Percentiles rank a stretch among this genome's conserved stretches.
Evolutionary conservation across 768 basidiomycete species (phyloP).

Genomic region (Hericium erinaceus): DNA sequence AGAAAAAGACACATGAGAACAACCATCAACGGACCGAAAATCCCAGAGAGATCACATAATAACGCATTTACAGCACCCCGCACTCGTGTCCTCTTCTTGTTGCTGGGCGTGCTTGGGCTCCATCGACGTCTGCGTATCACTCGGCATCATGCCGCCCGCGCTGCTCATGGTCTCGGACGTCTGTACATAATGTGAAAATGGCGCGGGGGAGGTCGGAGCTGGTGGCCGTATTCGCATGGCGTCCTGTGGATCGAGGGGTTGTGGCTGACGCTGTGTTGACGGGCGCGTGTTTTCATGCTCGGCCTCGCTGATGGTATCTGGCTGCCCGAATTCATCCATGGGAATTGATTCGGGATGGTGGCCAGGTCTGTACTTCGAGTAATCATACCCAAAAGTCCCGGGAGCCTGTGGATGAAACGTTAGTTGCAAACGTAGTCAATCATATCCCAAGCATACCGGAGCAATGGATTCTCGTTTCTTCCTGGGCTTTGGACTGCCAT

Average conservation of each 20-base stretch:
- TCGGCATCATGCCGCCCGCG: not conserved
- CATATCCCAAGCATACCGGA: constrained; percentile 39
- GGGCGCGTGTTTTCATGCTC: constrained; percentile 15
- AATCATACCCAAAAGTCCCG: constrained; percentile 75
- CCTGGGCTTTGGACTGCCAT: constrained; percentile 57
- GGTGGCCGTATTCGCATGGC: constrained; percentile 14
- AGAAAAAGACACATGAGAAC: constrained; percentile 1
- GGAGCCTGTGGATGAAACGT: constrained; percentile 43
- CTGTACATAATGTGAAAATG: constrained; percentile 48
- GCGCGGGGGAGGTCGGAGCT: constrained; percentile 44
- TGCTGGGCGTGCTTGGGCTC: not conserved
- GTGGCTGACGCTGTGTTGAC: constrained; percentile 22
- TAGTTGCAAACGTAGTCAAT: constrained; percentile 4
- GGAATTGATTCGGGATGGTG: constrained; percentile 30
- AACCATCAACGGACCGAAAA: not conserved
- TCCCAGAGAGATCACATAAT: constrained; percentile 54
- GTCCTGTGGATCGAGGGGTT: constrained; percentile 18
- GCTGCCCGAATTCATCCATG: constrained; percentile 60
- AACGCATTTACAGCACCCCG: constrained; percentile 74
- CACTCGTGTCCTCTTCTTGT: constrained; percentile 37
- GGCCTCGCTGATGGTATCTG: constrained; percentile 15
- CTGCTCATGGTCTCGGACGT: not conserved
- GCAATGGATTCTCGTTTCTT: constrained; percentile 27
- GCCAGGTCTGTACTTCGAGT: constrained; percentile 52
- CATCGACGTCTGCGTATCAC: not conserved